A percentile compares a stretch with the other conserved stretches of the same genome.
Conservation (phyloP, 2,329 filamentous ascomycete species). For the Botrytis squamosa region DNA sequence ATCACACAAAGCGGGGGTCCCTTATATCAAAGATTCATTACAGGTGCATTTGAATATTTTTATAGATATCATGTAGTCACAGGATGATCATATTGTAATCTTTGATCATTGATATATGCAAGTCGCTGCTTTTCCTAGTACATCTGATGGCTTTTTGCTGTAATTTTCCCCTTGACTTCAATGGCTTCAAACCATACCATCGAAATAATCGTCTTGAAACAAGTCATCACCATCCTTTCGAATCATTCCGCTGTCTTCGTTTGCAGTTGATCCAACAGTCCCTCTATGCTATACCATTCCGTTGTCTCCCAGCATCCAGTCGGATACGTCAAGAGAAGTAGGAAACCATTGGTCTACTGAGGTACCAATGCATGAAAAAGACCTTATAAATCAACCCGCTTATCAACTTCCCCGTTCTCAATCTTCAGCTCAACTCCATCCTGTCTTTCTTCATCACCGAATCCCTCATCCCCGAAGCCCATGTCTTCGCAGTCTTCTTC, state of each 20-base stretch:
- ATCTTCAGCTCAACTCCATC: conserved; percentile 19
- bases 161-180: neutral
- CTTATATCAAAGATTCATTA: neutral
- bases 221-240: too few relatives aligned
- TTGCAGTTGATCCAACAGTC: neutral
- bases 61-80: neutral
- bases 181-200: neutral
- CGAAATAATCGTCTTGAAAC: neutral
- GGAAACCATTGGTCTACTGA: neutral
- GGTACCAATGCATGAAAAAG: neutral
- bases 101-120: neutral
- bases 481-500: conserved; percentile 21
- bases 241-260: too few relatives aligned
- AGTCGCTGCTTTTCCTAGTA: neutral
- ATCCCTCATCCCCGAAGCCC: conserved; percentile 18
- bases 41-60: neutral
- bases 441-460: conserved; percentile 2
- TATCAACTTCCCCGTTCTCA: neutral
- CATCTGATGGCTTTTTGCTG: neutral
- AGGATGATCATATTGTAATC: neutral
- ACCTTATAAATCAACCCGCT: neutral
- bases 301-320: neutral
- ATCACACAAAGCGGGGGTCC: neutral
- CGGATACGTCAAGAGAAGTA: neutral
- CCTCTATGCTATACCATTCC: neutral